Evolutionary conservation across 805 yeast genomes (phyloP).

Genomic region (Pichia heedii): DNA sequence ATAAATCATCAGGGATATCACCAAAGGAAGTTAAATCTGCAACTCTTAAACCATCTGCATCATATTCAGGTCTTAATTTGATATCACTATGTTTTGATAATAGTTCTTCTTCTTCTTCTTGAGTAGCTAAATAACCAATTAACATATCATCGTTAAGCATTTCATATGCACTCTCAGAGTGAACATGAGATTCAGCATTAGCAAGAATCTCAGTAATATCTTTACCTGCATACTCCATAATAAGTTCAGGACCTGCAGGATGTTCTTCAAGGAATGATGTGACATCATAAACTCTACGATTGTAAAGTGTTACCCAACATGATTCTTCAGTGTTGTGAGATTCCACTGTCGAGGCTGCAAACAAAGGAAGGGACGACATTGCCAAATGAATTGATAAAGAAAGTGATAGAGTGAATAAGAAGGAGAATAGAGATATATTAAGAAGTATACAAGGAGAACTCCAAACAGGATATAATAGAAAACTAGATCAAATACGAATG

Average conservation of each 20-base stretch:
- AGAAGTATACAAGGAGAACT: not conserved
- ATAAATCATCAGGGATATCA: constrained; percentile 64
- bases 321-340: constrained; percentile 44
- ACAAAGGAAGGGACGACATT: constrained; percentile 40
- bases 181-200: constrained; percentile 62
- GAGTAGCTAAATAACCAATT: constrained; percentile 77
- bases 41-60: constrained; percentile 16
- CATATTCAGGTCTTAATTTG: constrained; percentile 30
- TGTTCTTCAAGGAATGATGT: constrained; percentile 65
- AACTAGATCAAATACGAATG: not conserved
- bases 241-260: constrained; percentile 58
- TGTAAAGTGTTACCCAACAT: constrained; percentile 74
- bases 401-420: not conserved
- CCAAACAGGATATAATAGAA: not conserved
- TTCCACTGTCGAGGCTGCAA: constrained; percentile 44
- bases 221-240: constrained; percentile 49
- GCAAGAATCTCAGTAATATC: constrained; percentile 67
- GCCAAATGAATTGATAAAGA: not conserved
- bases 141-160: constrained; percentile 79
- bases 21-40: constrained; percentile 49
- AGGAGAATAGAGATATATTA: not conserved
- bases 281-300: constrained; percentile 79
- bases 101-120: constrained; percentile 65
- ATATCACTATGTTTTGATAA: constrained; percentile 46
- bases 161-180: constrained; percentile 82